A percentile compares a stretch with the other conserved stretches of the same genome.
Evolutionary conservation across 2,329 filamentous ascomycete species (phyloP).

Genomic region (Diplodia mutila): DNA sequence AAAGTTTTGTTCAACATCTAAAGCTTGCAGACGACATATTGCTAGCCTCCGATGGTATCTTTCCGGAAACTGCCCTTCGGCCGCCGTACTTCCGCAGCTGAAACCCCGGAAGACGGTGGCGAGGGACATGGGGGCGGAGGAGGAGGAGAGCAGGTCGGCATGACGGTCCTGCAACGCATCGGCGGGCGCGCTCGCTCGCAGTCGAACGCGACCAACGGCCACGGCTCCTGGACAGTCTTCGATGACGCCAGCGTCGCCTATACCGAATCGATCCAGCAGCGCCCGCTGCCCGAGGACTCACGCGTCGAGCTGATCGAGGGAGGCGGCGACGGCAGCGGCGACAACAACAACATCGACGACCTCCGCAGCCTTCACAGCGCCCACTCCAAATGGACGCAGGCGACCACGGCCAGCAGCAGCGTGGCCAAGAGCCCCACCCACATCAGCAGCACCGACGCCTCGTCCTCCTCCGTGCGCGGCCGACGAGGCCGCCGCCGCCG

Average conservation of each 20-base stretch:
- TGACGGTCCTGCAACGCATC: constrained; percentile 17
- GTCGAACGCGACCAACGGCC: neutral
- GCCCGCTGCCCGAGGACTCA: neutral
- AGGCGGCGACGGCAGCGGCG: neutral
- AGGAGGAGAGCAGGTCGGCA: constrained; percentile 21
- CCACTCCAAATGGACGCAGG: neutral
- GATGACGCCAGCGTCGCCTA: constrained; percentile 9
- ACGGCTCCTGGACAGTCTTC: neutral
- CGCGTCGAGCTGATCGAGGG: constrained; percentile 14
- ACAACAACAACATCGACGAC: neutral
- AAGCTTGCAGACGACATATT: neutral
- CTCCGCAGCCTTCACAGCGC: constrained; percentile 2
- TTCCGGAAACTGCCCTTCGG: neutral
- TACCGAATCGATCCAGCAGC: constrained; percentile 5
- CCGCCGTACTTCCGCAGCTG: constrained; percentile 2
- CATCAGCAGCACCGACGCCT: neutral
- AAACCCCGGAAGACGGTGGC: neutral
- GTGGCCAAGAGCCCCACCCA: neutral
- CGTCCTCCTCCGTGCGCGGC: neutral
- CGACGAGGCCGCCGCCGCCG: neutral
- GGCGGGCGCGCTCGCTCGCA: neutral
- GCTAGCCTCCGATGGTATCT: constrained; percentile 7
- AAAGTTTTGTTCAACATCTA: neutral
- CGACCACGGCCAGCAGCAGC: neutral
- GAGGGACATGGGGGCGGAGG: neutral